Base-by-base conservation (phyloP, 2,329 filamentous ascomycete species). In the Monilinia fructicola region DNA sequence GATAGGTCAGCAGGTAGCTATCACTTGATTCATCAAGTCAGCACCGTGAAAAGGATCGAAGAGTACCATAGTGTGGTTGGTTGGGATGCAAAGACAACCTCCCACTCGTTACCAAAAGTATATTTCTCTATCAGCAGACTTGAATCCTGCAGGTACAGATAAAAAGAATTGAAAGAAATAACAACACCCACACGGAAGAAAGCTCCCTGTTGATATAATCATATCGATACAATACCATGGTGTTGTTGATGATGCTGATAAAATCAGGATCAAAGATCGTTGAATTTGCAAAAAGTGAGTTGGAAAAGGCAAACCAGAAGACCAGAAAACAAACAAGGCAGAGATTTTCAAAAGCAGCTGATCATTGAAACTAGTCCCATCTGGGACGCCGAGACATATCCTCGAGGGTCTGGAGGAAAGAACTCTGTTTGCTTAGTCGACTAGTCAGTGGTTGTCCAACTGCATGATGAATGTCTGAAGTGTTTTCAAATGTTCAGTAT, bases 331-430 rank as follows among this genome's bases (percentile, higher is more conserved):
- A 58, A 44, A 44, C 12, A 52, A 46, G 31, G 42, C 18, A 46
- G 21, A 44, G 14, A n/a, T 21, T 46, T 59, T 46, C 42, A 14
- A 14, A 59, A 31, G 5, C 23, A 59, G 40, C 21, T 35, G 23
- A 46, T 46, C n/a, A 26, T 59, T 40, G 40, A n/a, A 46, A 18
- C 55, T 59, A 59, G 46, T 59, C 55, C 55, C 11, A 46, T 31
- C 21, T 59, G 31, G 40, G 40, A 21, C 23, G 55, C 55, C 40
- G 38, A 58, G 55, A 58, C 54, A 31, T 26, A 44, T 16, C 18
- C 14, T 44, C 40, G 23, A 46, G 55, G 38, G 23, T 58, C 26
- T 18, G 4, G 7, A 42, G n/a, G 38, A 21, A 5, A 44, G 26
- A 21, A 10, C 1, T 58, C 18, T 44, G 16, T 31, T 46, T 58